Conservation (phyloP, 805 yeast genomes). For the Starmerella stigmatis region DNA sequence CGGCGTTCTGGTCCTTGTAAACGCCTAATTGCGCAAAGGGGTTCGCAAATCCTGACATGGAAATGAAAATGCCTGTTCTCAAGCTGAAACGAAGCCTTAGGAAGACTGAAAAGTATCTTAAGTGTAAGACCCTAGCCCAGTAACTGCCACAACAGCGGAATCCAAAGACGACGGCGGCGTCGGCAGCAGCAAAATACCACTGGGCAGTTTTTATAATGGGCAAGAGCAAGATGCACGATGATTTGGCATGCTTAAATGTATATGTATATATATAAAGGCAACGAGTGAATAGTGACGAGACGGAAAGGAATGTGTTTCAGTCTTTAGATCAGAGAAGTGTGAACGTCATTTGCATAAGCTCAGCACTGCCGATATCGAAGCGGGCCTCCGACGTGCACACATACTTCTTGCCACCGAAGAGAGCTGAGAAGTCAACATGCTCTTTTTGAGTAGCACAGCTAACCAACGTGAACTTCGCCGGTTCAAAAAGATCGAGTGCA, state of each 20-base stretch:
- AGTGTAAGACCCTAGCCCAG: not conserved
- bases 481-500: constrained; percentile 57
- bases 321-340: not conserved
- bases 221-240: too few species aligned
- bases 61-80: not conserved
- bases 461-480: constrained; percentile 60
- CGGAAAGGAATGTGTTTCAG: too few species aligned
- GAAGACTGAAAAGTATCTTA: not conserved
- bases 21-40: constrained; percentile 24
- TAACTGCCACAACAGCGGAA: not conserved
- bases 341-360: constrained; percentile 11
- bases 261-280: too few species aligned
- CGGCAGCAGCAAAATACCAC: too few species aligned
- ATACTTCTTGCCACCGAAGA: constrained; percentile 12
- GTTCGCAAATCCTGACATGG: constrained; percentile 18
- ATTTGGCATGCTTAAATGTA: too few species aligned
- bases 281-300: too few species aligned
- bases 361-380: constrained; percentile 18
- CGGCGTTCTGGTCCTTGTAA: constrained; percentile 5
- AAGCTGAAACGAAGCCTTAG: too few species aligned
- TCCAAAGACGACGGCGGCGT: too few species aligned
- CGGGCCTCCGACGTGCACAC: constrained; percentile 19
- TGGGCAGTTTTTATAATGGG: too few species aligned
- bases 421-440: constrained; percentile 1
- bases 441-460: constrained; percentile 23